Percentiles rank a stretch among this genome's conserved stretches.
Conservation (phyloP, 306 rosid species). For the Delonix regia region DNA sequence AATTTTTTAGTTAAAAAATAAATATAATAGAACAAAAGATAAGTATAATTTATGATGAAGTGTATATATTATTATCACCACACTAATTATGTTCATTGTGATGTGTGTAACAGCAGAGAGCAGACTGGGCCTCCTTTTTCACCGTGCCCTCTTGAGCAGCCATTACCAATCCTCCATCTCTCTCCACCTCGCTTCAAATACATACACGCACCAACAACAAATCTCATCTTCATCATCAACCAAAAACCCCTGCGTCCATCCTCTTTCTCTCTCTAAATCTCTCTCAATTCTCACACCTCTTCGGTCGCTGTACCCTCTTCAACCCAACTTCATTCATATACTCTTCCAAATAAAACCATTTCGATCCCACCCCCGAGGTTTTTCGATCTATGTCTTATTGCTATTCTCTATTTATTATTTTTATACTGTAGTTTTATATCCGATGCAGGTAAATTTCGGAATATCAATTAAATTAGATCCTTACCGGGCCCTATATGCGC, state of each 20-base stretch:
- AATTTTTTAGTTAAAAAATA: too few relatives aligned
- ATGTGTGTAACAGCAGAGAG: constrained; percentile 40
- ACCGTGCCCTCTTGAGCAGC: constrained; percentile 14
- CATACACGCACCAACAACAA: constrained; percentile 62
- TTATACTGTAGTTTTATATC: constrained; percentile 8
- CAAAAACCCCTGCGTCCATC: constrained; percentile 51
- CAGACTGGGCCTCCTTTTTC: constrained; percentile 26
- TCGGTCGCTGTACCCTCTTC: constrained; percentile 2
- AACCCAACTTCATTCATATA: constrained; percentile 40
- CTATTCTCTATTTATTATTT: constrained; percentile 23
- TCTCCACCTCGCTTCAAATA: constrained; percentile 29
- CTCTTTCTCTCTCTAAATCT: constrained; percentile 45
- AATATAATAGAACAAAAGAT: too few relatives aligned
- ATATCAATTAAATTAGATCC: constrained; percentile 48
- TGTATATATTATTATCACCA: too few relatives aligned
- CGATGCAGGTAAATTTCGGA: constrained; percentile 33
- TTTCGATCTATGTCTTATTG: constrained; percentile 40
- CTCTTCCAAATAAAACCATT: constrained; percentile 23
- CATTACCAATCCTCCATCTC: constrained; percentile 33
- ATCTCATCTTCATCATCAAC: constrained; percentile 68
- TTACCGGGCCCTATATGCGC: constrained; percentile 8
- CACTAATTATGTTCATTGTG: neutral
- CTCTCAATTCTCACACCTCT: constrained; percentile 34
- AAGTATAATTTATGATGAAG: too few relatives aligned
- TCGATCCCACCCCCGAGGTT: constrained; percentile 38